Evolutionary conservation across 2,329 filamentous ascomycete genomes (phyloP), one percentile per base, ranked within the genome.

Genomic region (Podosphaera xanthii): DNA sequence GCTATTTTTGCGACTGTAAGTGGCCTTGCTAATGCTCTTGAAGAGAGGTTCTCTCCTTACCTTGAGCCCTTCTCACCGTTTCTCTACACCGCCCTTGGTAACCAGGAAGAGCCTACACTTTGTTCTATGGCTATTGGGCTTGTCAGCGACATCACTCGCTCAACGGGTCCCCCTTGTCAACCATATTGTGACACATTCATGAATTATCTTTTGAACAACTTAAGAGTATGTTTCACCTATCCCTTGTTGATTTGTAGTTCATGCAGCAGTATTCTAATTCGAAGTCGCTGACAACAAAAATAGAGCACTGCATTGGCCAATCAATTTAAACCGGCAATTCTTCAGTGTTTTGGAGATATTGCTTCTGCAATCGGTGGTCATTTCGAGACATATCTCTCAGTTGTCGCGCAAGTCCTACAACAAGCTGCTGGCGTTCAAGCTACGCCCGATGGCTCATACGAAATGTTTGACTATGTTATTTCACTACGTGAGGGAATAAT

Each of bases 331-430:
- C 92, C 92, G 52, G 89, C 92, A 35, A 98, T 98, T 64, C 79
- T 98, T 59, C 91, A 97, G 72, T 96, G 89, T 70, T 98, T 98
- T 69, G 92, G 92, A 61, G 92, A 98, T 68, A 95, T 98, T 72
- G 92, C 92, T 46, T 87, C 90, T 66, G 90, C 92, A 57, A 98
- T 98, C 66, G 82, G 85, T 62, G 87, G 86, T 35, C 82, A 88
- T 67, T 98, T 98, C 64, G 89, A 97, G 74, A 87, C 84, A 0
- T 98, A 98, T 69, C 77, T 98, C 40, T 81, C 84, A 3, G 87
- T 97, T 53, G 92, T 98, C 60, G 92, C 87, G 33, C 86, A 91
- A 70, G 91, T 98, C 14, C 77, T 98, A 63, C 88, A 96, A 72
- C 91, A 97, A 71, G 92, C 92, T 59, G 86, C 89, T 22, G 82